Percentiles rank a stretch among this genome's conserved stretches.
Evolutionary conservation across 1,139 yeast genomes (phyloP).

Genomic region (Blastobotrys persicus): DNA sequence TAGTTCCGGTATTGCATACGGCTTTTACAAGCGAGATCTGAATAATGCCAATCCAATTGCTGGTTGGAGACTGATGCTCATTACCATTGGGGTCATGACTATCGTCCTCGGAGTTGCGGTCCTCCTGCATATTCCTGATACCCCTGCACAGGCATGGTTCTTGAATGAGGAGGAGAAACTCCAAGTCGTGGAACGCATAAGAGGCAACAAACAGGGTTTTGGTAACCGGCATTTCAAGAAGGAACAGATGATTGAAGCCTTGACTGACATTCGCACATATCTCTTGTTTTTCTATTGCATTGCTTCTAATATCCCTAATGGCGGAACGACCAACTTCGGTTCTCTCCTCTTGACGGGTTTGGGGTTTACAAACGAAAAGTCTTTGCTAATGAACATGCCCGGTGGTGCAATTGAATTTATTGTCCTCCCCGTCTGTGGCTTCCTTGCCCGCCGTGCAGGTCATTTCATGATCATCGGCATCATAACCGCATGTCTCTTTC

Average conservation of each 20-base stretch:
- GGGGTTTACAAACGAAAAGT: slow-evolving; percentile 41
- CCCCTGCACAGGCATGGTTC: slow-evolving; percentile 55
- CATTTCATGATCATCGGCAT: slow-evolving; percentile 44
- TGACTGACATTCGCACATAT: slow-evolving; percentile 48
- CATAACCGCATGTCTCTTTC: slow-evolving; percentile 35
- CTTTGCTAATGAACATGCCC: slow-evolving; percentile 44
- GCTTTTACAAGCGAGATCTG: slow-evolving; percentile 44
- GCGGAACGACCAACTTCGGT: slow-evolving; percentile 50
- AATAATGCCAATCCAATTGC: slow-evolving; percentile 40
- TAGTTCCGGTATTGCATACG: slow-evolving; percentile 37
- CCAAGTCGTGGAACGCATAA: slow-evolving; percentile 52
- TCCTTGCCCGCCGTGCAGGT: slow-evolving; percentile 27
- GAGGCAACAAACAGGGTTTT: slow-evolving; percentile 47
- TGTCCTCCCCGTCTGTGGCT: slow-evolving; percentile 31
- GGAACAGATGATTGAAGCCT: slow-evolving; percentile 50
- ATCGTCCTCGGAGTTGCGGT: slow-evolving; percentile 48
- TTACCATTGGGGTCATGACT: slow-evolving; percentile 57
- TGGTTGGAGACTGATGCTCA: slow-evolving; percentile 63
- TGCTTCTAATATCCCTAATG: slow-evolving; percentile 49
- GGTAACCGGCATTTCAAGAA: slow-evolving; percentile 54
- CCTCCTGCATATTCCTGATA: slow-evolving; percentile 49
- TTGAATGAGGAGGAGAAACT: slow-evolving; percentile 48
- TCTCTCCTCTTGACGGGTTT: slow-evolving; percentile 42
- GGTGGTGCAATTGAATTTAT: slow-evolving; percentile 39
- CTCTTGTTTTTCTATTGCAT: slow-evolving; percentile 45